Conservation (phyloP, 352 stramenopile species). For the Elongisporangium senticosum region DNA sequence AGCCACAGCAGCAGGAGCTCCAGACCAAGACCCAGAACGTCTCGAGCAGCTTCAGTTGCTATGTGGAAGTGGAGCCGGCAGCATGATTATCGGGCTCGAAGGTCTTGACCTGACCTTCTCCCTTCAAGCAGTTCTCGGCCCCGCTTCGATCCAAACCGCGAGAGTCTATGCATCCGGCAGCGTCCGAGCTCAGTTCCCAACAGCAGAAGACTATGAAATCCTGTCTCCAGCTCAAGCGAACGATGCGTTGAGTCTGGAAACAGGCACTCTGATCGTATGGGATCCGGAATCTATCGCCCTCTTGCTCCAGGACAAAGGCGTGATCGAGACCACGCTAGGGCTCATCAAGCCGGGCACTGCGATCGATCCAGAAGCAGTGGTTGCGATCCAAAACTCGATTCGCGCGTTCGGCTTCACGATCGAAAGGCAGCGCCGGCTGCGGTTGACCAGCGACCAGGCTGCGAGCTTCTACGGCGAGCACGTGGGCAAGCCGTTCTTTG, state of each 20-base stretch:
- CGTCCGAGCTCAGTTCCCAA: conserved; percentile 27
- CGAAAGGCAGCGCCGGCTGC: conserved; percentile 26
- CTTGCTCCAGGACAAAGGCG: conserved; percentile 8
- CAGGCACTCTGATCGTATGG: conserved; percentile 33
- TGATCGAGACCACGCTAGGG: conserved; percentile 35
- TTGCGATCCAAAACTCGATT: conserved; percentile 32
- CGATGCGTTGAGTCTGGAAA: conserved; percentile 30
- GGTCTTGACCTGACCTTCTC: conserved; percentile 31
- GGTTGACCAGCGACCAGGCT: conserved; percentile 40
- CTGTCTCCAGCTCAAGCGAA: conserved; percentile 4
- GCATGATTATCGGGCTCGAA: conserved; percentile 29
- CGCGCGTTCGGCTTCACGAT: conserved; percentile 44
- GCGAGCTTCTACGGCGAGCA: conserved; percentile 61
- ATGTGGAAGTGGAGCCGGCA: background rate
- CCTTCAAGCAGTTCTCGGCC: conserved; percentile 32
- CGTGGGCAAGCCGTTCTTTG: conserved; percentile 53
- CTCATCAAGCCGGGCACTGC: conserved; percentile 65
- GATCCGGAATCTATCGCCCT: conserved; percentile 8
- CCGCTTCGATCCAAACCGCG: conserved; percentile 22
- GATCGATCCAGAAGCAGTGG: conserved; percentile 16
- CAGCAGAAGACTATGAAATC: background rate
- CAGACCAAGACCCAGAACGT: background rate
- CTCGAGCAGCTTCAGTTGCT: conserved; percentile 5
- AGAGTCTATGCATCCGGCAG: conserved; percentile 43
- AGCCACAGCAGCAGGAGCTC: background rate